Conservation (phyloP, 345 rosid species). For the Sapria himalayana region DNA sequence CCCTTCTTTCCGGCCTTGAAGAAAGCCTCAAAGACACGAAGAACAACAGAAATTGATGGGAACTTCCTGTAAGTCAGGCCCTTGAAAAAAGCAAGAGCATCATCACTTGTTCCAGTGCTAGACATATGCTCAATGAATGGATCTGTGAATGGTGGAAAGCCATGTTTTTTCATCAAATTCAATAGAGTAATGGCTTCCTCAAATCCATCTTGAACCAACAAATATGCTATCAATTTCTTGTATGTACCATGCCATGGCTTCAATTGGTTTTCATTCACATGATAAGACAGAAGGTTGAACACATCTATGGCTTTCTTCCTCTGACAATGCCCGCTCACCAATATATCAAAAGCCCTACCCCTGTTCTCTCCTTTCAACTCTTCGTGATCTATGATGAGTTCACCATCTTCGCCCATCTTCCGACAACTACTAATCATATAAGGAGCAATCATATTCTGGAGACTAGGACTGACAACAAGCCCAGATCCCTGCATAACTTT, state of each 20-base stretch:
- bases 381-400: slow-evolving; percentile 25
- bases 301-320: slow-evolving; percentile 43
- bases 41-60: slow-evolving; percentile 47
- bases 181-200: slow-evolving; percentile 43
- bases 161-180: slow-evolving; percentile 50
- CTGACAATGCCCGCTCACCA: slow-evolving; percentile 44
- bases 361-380: slow-evolving; percentile 30
- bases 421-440: slow-evolving; percentile 36
- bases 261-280: slow-evolving; percentile 17
- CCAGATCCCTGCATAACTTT: slow-evolving; percentile 45
- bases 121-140: slow-evolving; percentile 53
- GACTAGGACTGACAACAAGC: slow-evolving; percentile 18
- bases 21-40: slow-evolving; percentile 39
- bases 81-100: slow-evolving; percentile 41
- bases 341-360: slow-evolving; percentile 30
- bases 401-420: slow-evolving; percentile 26
- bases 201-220: slow-evolving; percentile 47
- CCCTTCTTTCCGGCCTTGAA: slow-evolving; percentile 38
- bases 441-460: slow-evolving; percentile 37
- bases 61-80: slow-evolving; percentile 46
- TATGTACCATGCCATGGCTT: slow-evolving; percentile 47
- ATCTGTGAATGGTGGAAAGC: slow-evolving; percentile 54
- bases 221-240: slow-evolving; percentile 34
- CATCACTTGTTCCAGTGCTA: slow-evolving; percentile 37
- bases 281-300: slow-evolving; percentile 30